Evolutionary conservation across 257 asterid genomes (phyloP), one percentile per base, ranked within the genome.

Genomic region (Ilex aquifolium): DNA sequence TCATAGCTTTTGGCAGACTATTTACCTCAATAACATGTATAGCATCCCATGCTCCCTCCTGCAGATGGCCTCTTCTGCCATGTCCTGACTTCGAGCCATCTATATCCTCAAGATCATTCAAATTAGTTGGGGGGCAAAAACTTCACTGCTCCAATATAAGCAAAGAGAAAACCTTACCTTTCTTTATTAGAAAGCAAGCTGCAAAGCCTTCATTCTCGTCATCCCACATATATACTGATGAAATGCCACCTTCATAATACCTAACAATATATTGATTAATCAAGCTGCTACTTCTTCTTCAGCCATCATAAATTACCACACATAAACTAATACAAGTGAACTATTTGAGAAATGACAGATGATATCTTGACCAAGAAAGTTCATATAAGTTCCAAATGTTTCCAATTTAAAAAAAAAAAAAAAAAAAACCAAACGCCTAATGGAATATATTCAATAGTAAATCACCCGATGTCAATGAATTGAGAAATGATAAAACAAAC

Each of bases 21-120:
- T 31, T 48, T 80, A 85, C 99, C 99, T 93, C 88, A 60, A 93
- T 84, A 65, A 93, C 99, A 77, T 93, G 99, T 65, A 93, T 93
- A 15, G 99, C 99, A 66, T 93, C 99, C 99, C 97, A 93, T 69
- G 96, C 85, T 63, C 99, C 99, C 77, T 93, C 96, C 74, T 90
- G 85, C 60, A 93, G 81, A 83, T 70, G 71, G 50, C 99, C 99
- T 80, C 96, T 85, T 80, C 84, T 85, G 67, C 97, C 97, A 60
- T 87, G 83, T 21, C 81, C 96, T 66, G 88, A 69, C 71, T 74
- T 85, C 13, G 97, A 87, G 65, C 99, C 99, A 79, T 93, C 99
- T 93, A 76, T 70, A 69, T 60, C 52, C 40, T 48, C 69, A 69
- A 61, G 59, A 67, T 55, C 42, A 48, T 60, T 57, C 39, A 63